These are phyloP conservation scores for Rhodomyrtus tomentosa DNA, from an alignment of 345 rosid species.

Conservation along the genomic window DNA sequence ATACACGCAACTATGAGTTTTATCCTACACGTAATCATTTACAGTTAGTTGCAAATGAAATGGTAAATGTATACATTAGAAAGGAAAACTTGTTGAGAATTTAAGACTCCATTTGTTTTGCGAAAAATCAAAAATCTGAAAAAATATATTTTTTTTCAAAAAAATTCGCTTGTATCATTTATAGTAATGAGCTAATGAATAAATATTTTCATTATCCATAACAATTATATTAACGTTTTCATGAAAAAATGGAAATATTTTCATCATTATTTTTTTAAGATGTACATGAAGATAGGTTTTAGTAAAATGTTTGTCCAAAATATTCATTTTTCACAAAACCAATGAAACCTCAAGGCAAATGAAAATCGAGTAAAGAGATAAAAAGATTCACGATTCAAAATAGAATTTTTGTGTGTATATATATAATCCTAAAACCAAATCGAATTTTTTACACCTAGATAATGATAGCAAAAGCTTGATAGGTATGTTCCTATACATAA, in stretches of 20 bases:
- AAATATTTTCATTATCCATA: too few relatives aligned
- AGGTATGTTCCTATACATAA: neutral
- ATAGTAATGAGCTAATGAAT: too few relatives aligned
- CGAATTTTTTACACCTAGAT: neutral
- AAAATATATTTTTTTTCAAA: too few relatives aligned
- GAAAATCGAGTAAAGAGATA: neutral
- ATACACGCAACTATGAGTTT: neutral
- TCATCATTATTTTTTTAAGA: too few relatives aligned
- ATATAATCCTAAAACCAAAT: neutral
- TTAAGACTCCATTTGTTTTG: neutral
- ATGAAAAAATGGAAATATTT: too few relatives aligned
- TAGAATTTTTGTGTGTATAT: neutral
- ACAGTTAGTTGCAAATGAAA: neutral
- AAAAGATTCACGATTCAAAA: neutral
- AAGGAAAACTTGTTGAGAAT: neutral
- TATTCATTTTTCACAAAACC: too few relatives aligned
- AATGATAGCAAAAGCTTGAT: neutral
- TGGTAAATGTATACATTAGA: neutral
- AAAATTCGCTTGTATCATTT: too few relatives aligned
- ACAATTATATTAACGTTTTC: too few relatives aligned
- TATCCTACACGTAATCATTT: neutral
- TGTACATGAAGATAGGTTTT: too few relatives aligned
- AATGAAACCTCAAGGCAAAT: neutral
- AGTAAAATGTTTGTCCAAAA: too few relatives aligned
- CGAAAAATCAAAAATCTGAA: too few relatives aligned